Evolutionary conservation across 345 rosid genomes (phyloP).

Genomic region (Aegle marmelos): DNA sequence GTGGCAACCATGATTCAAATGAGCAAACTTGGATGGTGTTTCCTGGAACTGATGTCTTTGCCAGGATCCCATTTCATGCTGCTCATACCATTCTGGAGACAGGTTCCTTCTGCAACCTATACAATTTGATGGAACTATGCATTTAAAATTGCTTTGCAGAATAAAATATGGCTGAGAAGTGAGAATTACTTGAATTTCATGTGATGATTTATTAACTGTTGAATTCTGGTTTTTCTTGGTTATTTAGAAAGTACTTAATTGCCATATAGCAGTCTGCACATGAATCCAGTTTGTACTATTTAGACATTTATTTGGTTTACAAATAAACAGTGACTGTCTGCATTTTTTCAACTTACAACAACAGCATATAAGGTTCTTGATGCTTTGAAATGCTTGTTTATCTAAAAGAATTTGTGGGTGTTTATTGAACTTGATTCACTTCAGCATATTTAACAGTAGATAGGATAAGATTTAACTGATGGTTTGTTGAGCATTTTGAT

Average conservation of each 20-base stretch:
- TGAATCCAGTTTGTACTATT: neutral
- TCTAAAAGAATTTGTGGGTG: neutral
- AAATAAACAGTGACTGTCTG: neutral
- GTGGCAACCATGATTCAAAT: slow-evolving; percentile 65
- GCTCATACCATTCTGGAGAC: slow-evolving; percentile 73
- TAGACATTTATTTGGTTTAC: neutral
- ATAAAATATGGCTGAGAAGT: neutral
- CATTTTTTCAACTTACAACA: neutral
- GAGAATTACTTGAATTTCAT: neutral
- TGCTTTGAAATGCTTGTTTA: neutral
- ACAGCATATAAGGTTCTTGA: neutral
- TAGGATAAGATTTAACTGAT: neutral
- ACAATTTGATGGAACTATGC: neutral
- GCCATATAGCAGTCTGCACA: neutral
- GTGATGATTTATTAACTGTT: neutral
- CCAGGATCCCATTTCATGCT: slow-evolving; percentile 71
- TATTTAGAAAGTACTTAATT: neutral
- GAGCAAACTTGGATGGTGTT: slow-evolving; percentile 84
- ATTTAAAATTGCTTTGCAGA: neutral
- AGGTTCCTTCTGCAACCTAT: slow-evolving; percentile 40
- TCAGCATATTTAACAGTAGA: neutral
- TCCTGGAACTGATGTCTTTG: slow-evolving; percentile 74
- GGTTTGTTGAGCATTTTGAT: neutral
- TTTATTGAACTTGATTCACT: too few relatives aligned
- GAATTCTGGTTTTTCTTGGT: neutral